A percentile compares a stretch with the other conserved stretches of the same genome.
These are phyloP conservation scores for Rhododendron ferrugineum DNA, from an alignment of 148 eudicot species.

Conservation along the genomic window DNA sequence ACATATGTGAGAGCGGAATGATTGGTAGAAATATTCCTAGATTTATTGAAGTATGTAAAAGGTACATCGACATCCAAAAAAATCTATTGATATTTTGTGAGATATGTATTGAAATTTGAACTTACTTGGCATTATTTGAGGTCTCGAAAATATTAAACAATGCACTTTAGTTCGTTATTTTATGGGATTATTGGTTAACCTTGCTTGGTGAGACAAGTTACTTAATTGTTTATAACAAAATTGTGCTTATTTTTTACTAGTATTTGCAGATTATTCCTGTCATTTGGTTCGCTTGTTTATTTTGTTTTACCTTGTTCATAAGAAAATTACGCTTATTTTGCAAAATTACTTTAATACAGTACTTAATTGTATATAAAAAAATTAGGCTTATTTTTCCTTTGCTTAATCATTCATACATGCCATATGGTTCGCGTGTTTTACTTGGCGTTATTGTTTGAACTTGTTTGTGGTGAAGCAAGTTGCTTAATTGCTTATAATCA, in stretches of 20 bases:
- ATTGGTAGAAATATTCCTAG: too few species aligned
- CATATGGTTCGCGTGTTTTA: neutral
- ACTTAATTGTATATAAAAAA: too few species aligned
- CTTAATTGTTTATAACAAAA: neutral
- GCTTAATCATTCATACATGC: neutral
- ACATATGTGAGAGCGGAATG: too few species aligned
- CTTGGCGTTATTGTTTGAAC: neutral
- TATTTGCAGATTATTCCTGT: neutral
- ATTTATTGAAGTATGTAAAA: too few species aligned
- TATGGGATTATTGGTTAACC: neutral
- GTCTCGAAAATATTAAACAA: neutral
- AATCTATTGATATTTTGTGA: too few species aligned
- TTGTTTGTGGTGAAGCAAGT: neutral
- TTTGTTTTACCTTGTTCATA: too few species aligned
- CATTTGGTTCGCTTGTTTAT: neutral
- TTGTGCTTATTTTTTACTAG: neutral
- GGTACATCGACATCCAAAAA: neutral
- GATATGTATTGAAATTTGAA: too few species aligned
- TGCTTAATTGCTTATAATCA: neutral
- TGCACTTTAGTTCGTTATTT: neutral
- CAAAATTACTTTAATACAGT: too few species aligned
- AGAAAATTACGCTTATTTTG: neutral
- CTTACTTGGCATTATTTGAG: neutral
- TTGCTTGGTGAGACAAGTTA: neutral
- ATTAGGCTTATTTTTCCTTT: neutral